Conservation (phyloP, 2,329 filamentous ascomycete genomes). For the Neoscytalidium dimidiatum region DNA sequence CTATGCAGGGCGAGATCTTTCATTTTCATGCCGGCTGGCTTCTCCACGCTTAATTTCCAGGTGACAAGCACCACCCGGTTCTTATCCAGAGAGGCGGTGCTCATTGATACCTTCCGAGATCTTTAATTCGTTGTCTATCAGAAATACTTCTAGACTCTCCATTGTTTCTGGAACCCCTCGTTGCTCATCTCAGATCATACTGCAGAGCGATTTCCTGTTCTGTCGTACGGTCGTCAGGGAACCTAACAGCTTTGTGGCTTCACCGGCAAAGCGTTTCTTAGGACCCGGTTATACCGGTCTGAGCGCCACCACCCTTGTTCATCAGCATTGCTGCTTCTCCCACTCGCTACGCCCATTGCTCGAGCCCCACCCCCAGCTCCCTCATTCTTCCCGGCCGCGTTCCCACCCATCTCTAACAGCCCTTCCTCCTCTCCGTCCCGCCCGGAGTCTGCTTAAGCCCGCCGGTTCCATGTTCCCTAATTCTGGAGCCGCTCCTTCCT, state of each 20-base stretch:
- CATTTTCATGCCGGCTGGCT: not conserved
- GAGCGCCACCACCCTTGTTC: not conserved
- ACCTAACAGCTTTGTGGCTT: not conserved
- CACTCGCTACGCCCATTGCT: not conserved
- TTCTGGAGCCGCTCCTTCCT: not conserved
- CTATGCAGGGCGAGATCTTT: not conserved
- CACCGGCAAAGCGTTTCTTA: not conserved
- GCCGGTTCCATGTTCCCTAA: not conserved
- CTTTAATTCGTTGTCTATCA: not conserved
- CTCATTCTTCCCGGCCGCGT: conserved; percentile 1
- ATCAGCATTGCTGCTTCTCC: not conserved
- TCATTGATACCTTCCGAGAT: not conserved
- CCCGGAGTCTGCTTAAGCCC: conserved; percentile 3
- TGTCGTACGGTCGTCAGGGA: not conserved
- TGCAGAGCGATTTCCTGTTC: not conserved
- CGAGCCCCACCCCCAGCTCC: conserved; percentile 9
- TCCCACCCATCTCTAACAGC: conserved; percentile 7
- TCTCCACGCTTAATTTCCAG: not conserved
- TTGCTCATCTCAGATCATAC: not conserved
- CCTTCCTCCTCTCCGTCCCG: not conserved
- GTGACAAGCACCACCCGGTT: not conserved
- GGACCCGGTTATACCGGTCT: conserved; percentile 1
- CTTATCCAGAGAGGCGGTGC: not conserved
- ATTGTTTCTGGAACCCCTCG: not conserved
- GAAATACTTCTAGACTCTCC: not conserved